These are phyloP conservation scores for Lachancea nothofagi DNA, from an alignment of 805 yeast genomes.

Conservation along the genomic window DNA sequence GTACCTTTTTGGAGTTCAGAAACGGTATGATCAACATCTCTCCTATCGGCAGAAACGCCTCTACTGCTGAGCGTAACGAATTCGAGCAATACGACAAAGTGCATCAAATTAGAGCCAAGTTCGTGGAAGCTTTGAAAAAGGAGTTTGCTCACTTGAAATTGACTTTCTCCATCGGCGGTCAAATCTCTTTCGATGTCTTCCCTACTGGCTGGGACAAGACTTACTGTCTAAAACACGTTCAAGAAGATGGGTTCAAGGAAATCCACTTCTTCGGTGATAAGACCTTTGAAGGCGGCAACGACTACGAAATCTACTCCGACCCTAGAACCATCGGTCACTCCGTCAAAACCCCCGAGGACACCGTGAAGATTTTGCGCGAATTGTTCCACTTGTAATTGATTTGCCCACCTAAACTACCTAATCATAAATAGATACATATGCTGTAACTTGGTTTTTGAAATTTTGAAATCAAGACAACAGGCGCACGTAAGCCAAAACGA, in stretches of 20 bases:
- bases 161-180: slow-evolving; percentile 98
- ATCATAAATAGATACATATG: not conserved
- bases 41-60: slow-evolving; percentile 97
- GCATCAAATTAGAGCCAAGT: slow-evolving; percentile 73
- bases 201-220: slow-evolving; percentile 99
- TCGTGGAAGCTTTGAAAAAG: slow-evolving; percentile 80
- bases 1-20: slow-evolving; percentile 98
- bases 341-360: slow-evolving; percentile 84
- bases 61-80: slow-evolving; percentile 88
- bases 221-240: slow-evolving; percentile 91
- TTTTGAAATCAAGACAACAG: slow-evolving; percentile 48
- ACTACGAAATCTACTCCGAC: slow-evolving; percentile 92
- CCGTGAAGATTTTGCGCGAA: slow-evolving; percentile 79
- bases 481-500: slow-evolving; percentile 86
- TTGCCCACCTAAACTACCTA: not conserved
- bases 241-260: slow-evolving; percentile 70
- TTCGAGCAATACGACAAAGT: slow-evolving; percentile 78
- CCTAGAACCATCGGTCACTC: slow-evolving; percentile 94
- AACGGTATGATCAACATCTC: slow-evolving; percentile 98
- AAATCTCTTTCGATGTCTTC: slow-evolving; percentile 98
- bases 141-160: slow-evolving; percentile 78
- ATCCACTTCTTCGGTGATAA: slow-evolving; percentile 99
- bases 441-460: not conserved
- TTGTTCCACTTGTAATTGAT: slow-evolving; percentile 42
- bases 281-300: slow-evolving; percentile 96